Evolutionary conservation across 1,284 basidiomycete genomes (phyloP).

Genomic region (Vanrija pseudolonga): DNA sequence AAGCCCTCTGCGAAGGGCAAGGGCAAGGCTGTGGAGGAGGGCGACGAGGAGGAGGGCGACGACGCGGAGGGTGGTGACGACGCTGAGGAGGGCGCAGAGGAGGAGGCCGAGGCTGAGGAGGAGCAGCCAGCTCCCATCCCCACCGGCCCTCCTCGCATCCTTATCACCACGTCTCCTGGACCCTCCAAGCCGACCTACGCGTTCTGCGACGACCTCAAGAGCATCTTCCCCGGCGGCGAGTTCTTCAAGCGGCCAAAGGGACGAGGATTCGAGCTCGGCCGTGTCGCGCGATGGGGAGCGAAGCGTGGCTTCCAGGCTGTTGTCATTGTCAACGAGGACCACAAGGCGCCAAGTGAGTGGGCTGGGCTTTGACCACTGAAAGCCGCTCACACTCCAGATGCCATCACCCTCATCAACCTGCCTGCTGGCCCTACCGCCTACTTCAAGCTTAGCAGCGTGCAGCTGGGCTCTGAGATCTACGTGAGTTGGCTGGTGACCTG

Average conservation of each 20-base stretch:
- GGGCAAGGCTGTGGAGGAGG: slow-evolving; percentile 8
- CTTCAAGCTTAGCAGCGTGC: slow-evolving; percentile 88
- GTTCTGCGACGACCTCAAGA: slow-evolving; percentile 86
- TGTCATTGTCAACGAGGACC: slow-evolving; percentile 91
- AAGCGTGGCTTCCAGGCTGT: slow-evolving; percentile 78
- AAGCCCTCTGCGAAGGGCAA: slow-evolving; percentile 36
- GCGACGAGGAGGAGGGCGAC: slow-evolving; percentile 54
- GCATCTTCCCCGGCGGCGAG: slow-evolving; percentile 90
- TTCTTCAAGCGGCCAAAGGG: slow-evolving; percentile 87
- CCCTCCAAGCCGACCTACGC: slow-evolving; percentile 78
- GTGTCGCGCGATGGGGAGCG: slow-evolving; percentile 90
- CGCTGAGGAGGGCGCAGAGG: slow-evolving; percentile 42
- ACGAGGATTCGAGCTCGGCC: slow-evolving; percentile 87
- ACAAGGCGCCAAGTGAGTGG: slow-evolving; percentile 78
- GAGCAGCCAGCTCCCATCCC: slow-evolving; percentile 41
- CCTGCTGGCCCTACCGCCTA: slow-evolving; percentile 93
- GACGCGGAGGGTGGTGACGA: slow-evolving; percentile 64
- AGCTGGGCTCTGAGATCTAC: slow-evolving; percentile 79
- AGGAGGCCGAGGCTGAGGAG: slow-evolving; percentile 22
- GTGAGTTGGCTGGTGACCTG: slow-evolving; percentile 52
- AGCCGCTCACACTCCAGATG: slow-evolving; percentile 57
- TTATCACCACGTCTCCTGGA: slow-evolving; percentile 86
- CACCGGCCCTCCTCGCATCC: slow-evolving; percentile 70
- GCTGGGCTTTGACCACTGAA: neutral
- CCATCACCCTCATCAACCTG: slow-evolving; percentile 85